A percentile compares a stretch with the other conserved stretches of the same genome.
phyloP scores from a whole-genome alignment of 2,329 filamentous ascomycete genomes.

The Cercospora berteroae region DNA sequence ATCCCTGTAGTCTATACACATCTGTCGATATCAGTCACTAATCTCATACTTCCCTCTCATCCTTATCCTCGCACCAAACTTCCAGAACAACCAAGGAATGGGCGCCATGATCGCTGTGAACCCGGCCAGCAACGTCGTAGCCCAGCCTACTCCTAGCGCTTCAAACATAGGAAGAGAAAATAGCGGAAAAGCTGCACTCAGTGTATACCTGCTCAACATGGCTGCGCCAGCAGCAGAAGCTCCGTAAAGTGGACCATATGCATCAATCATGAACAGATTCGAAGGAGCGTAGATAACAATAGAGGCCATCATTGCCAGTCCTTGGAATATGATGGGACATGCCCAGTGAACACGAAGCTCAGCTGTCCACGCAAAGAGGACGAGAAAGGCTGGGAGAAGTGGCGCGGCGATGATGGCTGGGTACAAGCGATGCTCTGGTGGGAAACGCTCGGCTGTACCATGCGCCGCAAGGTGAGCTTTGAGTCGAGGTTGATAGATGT shows the following conservation, averaged over 20 bases:
- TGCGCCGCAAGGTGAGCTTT: neutral
- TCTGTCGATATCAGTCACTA: constrained; percentile 16
- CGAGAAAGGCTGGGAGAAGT: constrained; percentile 36
- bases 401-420: constrained; percentile 37
- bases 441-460: constrained; percentile 14
- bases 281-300: constrained; percentile 37
- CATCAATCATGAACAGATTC: constrained; percentile 44
- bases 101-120: constrained; percentile 35
- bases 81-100: constrained; percentile 35
- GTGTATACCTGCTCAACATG: constrained; percentile 37
- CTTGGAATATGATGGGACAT: constrained; percentile 37
- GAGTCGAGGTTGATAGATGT: constrained; percentile 33
- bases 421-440: constrained; percentile 38
- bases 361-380: constrained; percentile 40
- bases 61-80: constrained; percentile 27
- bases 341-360: constrained; percentile 40
- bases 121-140: constrained; percentile 42
- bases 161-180: constrained; percentile 42
- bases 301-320: constrained; percentile 26
- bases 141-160: constrained; percentile 43
- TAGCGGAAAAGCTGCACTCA: constrained; percentile 40
- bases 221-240: constrained; percentile 38
- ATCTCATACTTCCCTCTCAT: constrained; percentile 22
- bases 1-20: neutral
- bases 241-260: constrained; percentile 43